Percentiles rank a stretch among this genome's conserved stretches.
phyloP scores from a whole-genome alignment of 179 eudicot species.

The Spinacia oleracea region DNA sequence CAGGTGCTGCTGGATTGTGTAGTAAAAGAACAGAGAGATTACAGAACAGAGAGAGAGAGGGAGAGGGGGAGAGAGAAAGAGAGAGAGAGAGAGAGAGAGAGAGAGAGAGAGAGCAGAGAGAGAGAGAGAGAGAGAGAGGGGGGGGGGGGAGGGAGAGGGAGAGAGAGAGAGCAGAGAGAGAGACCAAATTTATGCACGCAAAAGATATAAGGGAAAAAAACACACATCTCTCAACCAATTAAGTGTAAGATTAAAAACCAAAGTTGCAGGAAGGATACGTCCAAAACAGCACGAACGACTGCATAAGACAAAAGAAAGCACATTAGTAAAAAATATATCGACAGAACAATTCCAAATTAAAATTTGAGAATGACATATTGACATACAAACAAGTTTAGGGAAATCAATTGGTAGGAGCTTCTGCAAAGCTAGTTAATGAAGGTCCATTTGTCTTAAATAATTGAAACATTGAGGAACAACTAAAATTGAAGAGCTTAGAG shows the following conservation, averaged over 20 bases:
- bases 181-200: background rate
- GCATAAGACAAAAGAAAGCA: conserved; percentile 43
- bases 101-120: no score
- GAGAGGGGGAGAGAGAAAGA: no score
- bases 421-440: background rate
- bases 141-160: no score
- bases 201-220: background rate
- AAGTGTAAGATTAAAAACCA: background rate
- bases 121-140: no score
- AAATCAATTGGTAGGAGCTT: no score
- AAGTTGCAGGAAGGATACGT: conserved; percentile 68
- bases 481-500: background rate
- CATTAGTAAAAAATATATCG: conserved; percentile 8
- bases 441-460: background rate
- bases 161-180: no score
- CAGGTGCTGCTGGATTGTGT: no score
- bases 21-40: no score
- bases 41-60: no score
- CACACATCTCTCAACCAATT: background rate
- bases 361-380: background rate
- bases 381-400: background rate
- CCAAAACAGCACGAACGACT: conserved; percentile 99
- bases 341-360: background rate
- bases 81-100: no score
- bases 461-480: background rate